Evolutionary conservation across 257 asterid species (phyloP).

Genomic region (Gynochthodes officinalis): DNA sequence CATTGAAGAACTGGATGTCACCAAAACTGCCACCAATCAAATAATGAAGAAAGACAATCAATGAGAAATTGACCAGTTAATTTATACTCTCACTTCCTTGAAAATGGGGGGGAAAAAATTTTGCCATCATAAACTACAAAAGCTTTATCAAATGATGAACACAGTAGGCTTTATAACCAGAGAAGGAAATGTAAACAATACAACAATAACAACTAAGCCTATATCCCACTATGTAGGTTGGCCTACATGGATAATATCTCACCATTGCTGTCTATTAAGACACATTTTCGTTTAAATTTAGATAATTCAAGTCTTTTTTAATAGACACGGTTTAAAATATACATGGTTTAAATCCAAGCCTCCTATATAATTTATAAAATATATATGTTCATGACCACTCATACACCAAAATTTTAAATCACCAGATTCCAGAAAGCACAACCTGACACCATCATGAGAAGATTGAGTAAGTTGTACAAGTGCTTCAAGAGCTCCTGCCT

Average conservation of each 20-base stretch:
- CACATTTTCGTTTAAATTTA: too few relatives aligned
- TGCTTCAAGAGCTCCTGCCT: conserved; percentile 79
- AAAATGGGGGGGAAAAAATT: too few relatives aligned
- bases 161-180: not conserved
- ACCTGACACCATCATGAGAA: conserved; percentile 82
- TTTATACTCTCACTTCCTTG: not conserved
- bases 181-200: too few relatives aligned
- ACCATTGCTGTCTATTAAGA: too few relatives aligned
- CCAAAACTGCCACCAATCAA: not conserved
- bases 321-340: too few relatives aligned
- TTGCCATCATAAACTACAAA: not conserved
- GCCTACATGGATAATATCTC: too few relatives aligned
- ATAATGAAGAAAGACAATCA: not conserved
- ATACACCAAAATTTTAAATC: not conserved
- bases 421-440: conserved; percentile 7
- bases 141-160: not conserved
- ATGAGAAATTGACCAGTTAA: not conserved
- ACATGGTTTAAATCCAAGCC: too few relatives aligned
- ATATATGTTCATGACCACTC: not conserved
- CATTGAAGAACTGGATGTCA: not conserved
- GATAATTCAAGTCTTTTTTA: too few relatives aligned
- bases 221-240: too few relatives aligned
- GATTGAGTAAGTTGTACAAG: conserved; percentile 80
- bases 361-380: not conserved
- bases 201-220: too few relatives aligned